These are phyloP conservation scores for Wilcoxina mikolae DNA, from an alignment of 495 filamentous ascomycete species.

Conservation along the genomic window DNA sequence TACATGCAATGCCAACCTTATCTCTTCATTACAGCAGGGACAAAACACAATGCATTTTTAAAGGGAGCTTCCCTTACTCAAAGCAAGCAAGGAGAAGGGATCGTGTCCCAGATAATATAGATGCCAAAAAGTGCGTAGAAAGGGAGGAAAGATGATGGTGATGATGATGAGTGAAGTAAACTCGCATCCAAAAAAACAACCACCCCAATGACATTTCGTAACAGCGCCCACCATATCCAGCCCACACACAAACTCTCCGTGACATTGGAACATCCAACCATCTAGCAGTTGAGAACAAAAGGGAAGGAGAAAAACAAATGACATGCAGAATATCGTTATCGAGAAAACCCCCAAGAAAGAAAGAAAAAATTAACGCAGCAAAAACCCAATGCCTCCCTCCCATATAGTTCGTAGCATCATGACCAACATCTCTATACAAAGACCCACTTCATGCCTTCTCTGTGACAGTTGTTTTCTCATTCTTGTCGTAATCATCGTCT, in stretches of 20 bases:
- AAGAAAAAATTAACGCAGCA: no score
- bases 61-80: no score
- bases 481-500: background rate
- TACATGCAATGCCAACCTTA: no score
- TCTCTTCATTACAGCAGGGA: no score
- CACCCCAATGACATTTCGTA: no score
- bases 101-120: no score
- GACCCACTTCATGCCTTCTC: background rate
- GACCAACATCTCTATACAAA: slow-evolving; percentile 4
- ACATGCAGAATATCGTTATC: background rate
- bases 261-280: background rate
- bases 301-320: background rate
- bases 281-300: slow-evolving; percentile 6
- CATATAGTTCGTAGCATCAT: background rate
- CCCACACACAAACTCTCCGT: no score
- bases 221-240: no score
- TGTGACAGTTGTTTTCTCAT: background rate
- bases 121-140: no score
- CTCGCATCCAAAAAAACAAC: background rate
- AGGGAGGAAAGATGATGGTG: background rate
- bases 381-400: background rate
- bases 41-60: no score
- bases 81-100: no score
- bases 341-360: background rate
- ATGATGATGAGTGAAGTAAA: background rate